A percentile compares a stretch with the other conserved stretches of the same genome.
These are phyloP conservation scores for Tulasnella sp. DNA, from an alignment of 768 basidiomycete genomes.

Conservation along the genomic window DNA sequence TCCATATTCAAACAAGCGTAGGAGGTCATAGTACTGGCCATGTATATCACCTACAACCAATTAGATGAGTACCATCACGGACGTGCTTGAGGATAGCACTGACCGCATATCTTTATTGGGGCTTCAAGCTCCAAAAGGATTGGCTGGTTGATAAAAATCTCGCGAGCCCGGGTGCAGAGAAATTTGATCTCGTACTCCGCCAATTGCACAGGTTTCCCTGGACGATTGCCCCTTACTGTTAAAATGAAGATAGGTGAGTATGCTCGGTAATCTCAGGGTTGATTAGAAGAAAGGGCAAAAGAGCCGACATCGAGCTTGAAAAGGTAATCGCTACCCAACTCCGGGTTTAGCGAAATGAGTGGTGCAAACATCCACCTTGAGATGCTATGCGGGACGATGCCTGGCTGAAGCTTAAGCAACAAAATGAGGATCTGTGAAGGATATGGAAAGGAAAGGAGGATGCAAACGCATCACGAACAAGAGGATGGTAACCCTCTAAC, in stretches of 20 bases:
- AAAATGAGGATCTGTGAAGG: too few relatives aligned
- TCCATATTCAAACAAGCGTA: conserved; percentile 96
- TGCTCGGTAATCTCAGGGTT: neutral
- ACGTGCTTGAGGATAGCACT: conserved; percentile 25
- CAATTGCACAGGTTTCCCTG: conserved; percentile 94
- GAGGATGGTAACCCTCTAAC: too few relatives aligned
- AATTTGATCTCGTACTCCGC: conserved; percentile 99
- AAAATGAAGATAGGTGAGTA: neutral
- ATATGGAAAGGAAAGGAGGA: too few relatives aligned
- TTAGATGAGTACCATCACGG: neutral
- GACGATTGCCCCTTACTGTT: conserved; percentile 91
- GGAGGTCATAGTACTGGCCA: conserved; percentile 97
- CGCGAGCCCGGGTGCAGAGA: conserved; percentile 94
- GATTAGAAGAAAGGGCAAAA: neutral
- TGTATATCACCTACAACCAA: conserved; percentile 77
- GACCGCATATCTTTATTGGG: conserved; percentile 99
- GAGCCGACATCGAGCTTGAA: neutral
- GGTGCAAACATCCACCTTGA: too few relatives aligned
- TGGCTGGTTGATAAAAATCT: conserved; percentile 99
- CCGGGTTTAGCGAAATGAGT: neutral
- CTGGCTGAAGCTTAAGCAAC: too few relatives aligned
- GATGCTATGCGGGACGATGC: too few relatives aligned
- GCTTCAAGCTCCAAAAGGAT: conserved; percentile 96
- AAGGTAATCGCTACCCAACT: neutral
- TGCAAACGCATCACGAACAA: too few relatives aligned